Base-by-base conservation (phyloP, 768 basidiomycete species). In the Boletus subcaerulescens region DNA sequence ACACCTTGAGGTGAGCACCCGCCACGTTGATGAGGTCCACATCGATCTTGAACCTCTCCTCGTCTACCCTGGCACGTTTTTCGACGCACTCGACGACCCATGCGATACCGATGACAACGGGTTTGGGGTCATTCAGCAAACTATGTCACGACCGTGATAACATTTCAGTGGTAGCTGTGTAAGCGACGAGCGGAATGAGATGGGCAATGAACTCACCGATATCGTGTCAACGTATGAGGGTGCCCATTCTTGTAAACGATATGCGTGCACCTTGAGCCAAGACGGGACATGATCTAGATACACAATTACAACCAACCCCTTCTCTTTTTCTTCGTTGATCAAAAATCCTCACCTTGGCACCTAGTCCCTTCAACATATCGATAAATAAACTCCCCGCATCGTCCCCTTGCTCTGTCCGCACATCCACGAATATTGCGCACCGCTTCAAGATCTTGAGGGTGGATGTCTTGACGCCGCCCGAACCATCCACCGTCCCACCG, bases 41-140 rank as follows among this genome's bases (percentile, higher is more conserved):
- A 62, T 90, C 83, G 48, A 93, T 78, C 32, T 84, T 71, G 65
- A 84, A 89, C 42, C 73, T 77, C 4, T 74, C 68, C 65, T 92
- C 92, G 22, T 86, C 89, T 4, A 88, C 81, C 43, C 71, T 80
- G 38, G 69, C 69, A 43, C 79, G 77, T 58, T 84, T 81, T 62
- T 93, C 91, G 2, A 80, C 87, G 60, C 91, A 95, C 64, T 91
- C 85, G 3, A 93, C 89, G 5, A 95, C 88, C 93, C 93, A 94
- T 17, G 83, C 87, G 60, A 93, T 90, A 9, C 91, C 89, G 15
- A 96, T 87, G 15, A 92, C 84, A 24, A 74, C 60, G 0, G 93
- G 93, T 63, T 86, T 79, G 64, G 68, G 89, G 39, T 91, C 85
- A 43, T 82, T 74, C 22, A 90, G 72, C 45, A 83, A 65, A 49